These are phyloP conservation scores for Camillea tinctor DNA, from an alignment of 2,329 filamentous ascomycete genomes.

Conservation along the genomic window DNA sequence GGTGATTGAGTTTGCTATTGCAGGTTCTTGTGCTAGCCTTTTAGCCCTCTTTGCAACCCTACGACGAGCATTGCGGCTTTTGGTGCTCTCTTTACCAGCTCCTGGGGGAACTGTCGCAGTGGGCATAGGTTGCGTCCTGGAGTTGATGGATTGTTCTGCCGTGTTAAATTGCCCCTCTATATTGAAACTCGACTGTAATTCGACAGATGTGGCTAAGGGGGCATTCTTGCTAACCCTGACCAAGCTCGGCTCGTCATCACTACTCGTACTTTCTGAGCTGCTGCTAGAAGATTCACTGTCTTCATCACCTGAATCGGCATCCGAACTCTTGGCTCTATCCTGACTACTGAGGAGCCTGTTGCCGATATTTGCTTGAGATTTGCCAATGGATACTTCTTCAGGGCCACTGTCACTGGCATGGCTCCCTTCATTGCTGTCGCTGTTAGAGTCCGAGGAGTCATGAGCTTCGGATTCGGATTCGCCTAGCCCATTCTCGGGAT, in stretches of 20 bases:
- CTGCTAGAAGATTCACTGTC: constrained; percentile 7
- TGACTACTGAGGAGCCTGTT: not conserved
- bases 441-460: constrained; percentile 4
- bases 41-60: constrained; percentile 37
- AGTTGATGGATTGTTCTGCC: not conserved
- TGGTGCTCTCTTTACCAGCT: constrained; percentile 43
- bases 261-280: constrained; percentile 4
- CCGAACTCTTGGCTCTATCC: constrained; percentile 1
- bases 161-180: not conserved
- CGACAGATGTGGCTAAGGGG: too few relatives aligned
- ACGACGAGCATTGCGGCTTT: constrained; percentile 52
- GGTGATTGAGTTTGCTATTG: not conserved
- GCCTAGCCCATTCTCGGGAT: constrained; percentile 4
- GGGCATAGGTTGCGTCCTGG: not conserved
- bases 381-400: constrained; percentile 18
- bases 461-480: constrained; percentile 20
- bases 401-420: constrained; percentile 26
- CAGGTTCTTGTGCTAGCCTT: constrained; percentile 21
- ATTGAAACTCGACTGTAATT: not conserved
- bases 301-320: constrained; percentile 15
- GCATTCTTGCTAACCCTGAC: too few relatives aligned
- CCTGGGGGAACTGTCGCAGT: constrained; percentile 30
- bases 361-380: not conserved
- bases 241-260: not conserved
- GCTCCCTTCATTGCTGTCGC: constrained; percentile 11